Percentiles rank a stretch among this genome's conserved stretches.
These are phyloP conservation scores for Erodium moschatum DNA, from an alignment of 441 rosid species.

Conservation along the genomic window DNA sequence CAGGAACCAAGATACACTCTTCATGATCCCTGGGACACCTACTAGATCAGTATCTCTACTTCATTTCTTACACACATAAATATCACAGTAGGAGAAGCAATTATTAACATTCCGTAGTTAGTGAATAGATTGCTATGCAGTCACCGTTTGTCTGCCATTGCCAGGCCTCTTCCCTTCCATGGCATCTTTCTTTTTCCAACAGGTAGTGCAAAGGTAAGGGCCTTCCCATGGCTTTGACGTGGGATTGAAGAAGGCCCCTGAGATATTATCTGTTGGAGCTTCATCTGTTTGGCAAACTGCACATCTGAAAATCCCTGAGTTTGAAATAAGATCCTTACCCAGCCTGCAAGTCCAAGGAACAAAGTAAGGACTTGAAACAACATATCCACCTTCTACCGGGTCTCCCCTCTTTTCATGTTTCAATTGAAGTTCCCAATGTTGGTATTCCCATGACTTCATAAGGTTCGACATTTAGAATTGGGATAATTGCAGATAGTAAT, in stretches of 20 bases:
- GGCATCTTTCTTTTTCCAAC: slow-evolving; percentile 89
- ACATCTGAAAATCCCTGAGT: slow-evolving; percentile 62
- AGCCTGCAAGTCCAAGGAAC: slow-evolving; percentile 46
- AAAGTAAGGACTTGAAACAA: neutral
- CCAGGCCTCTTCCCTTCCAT: slow-evolving; percentile 91
- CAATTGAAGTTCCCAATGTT: neutral
- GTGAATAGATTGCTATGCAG: slow-evolving; percentile 24
- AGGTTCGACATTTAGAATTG: neutral
- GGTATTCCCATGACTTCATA: neutral
- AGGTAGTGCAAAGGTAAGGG: slow-evolving; percentile 71
- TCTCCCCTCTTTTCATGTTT: neutral
- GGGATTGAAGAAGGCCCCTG: slow-evolving; percentile 49
- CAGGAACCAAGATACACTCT: slow-evolving; percentile 28
- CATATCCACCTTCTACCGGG: neutral
- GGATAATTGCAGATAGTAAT: too few species aligned
- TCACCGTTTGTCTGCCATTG: slow-evolving; percentile 41
- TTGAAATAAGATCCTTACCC: slow-evolving; percentile 61
- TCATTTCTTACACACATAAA: slow-evolving; percentile 32
- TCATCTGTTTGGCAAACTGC: slow-evolving; percentile 94
- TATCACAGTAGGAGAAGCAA: too few species aligned
- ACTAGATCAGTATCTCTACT: slow-evolving; percentile 28
- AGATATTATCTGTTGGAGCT: slow-evolving; percentile 45
- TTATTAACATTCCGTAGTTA: too few species aligned
- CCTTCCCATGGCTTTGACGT: slow-evolving; percentile 84
- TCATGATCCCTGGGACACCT: slow-evolving; percentile 29